These are phyloP conservation scores for Ulmus americana DNA, from an alignment of 331 rosid species.

Conservation along the genomic window DNA sequence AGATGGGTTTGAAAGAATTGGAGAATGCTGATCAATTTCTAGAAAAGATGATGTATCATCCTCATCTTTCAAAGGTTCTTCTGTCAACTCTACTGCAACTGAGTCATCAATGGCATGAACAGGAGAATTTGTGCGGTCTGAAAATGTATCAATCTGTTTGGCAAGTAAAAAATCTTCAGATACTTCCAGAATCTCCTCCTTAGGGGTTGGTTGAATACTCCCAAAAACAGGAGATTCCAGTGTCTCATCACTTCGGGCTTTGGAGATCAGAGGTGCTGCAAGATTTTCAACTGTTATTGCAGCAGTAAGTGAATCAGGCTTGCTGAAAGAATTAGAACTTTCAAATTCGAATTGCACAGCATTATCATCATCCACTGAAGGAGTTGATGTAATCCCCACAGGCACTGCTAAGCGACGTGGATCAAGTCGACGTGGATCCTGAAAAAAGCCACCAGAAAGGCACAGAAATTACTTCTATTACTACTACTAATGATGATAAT, in stretches of 20 bases:
- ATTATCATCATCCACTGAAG: constrained; percentile 45
- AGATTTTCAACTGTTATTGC: constrained; percentile 33
- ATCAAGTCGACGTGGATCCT: constrained; percentile 99
- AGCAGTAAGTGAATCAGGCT: constrained; percentile 42
- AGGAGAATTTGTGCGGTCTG: constrained; percentile 41
- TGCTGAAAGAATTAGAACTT: constrained; percentile 42
- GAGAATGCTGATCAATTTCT: constrained; percentile 64
- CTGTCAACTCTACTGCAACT: constrained; percentile 33
- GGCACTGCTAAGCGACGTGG: constrained; percentile 59
- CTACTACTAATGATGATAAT: no score
- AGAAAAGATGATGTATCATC: constrained; percentile 44
- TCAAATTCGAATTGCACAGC: constrained; percentile 46
- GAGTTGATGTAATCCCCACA: constrained; percentile 38
- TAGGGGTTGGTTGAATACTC: constrained; percentile 31
- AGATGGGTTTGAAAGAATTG: constrained; percentile 42
- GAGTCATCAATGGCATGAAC: constrained; percentile 39
- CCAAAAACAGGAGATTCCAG: constrained; percentile 42
- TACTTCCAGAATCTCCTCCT: constrained; percentile 44
- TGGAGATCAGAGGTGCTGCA: constrained; percentile 35
- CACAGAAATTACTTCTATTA: neutral
- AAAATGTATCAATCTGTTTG: constrained; percentile 34
- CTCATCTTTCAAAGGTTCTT: constrained; percentile 37
- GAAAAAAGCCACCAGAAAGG: constrained; percentile 26
- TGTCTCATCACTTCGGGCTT: constrained; percentile 46
- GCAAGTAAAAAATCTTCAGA: constrained; percentile 34